Percentiles rank a stretch among this genome's conserved stretches.
Conservation (phyloP, 106 monocot genomes). For the Apostasia shenzhenica region DNA sequence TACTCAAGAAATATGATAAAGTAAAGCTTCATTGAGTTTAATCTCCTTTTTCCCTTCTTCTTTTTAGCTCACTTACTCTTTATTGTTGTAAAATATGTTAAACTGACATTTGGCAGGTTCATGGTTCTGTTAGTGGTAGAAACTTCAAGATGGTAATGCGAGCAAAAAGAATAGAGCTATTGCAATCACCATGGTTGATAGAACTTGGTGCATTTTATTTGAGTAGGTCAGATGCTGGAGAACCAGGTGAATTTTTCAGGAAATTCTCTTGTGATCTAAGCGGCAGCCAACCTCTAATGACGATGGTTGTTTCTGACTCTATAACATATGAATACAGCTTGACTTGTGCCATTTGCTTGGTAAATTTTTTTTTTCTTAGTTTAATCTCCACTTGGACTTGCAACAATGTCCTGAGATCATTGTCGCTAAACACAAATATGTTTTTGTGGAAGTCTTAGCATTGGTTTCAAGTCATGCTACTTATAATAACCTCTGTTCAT, state of each 20-base stretch:
- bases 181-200: constrained; percentile 86
- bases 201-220: constrained; percentile 76
- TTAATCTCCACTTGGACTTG: too few species aligned
- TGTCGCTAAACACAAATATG: too few species aligned
- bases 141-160: constrained; percentile 62
- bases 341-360: constrained; percentile 73
- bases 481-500: too few species aligned
- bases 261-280: constrained; percentile 63
- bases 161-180: constrained; percentile 50
- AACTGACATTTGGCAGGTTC: constrained; percentile 30
- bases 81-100: not conserved
- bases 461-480: too few species aligned
- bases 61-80: not conserved
- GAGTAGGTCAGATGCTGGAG: constrained; percentile 38
- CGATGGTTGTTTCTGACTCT: constrained; percentile 44
- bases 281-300: constrained; percentile 40
- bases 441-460: too few species aligned
- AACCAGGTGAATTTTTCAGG: constrained; percentile 50
- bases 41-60: not conserved
- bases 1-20: constrained; percentile 90
- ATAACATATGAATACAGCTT: constrained; percentile 66
- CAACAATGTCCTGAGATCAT: too few species aligned
- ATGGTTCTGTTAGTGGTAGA: constrained; percentile 70
- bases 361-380: constrained; percentile 19
- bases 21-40: constrained; percentile 14